Percentiles rank a stretch among this genome's conserved stretches.
Conservation (phyloP, 805 yeast species). For the Wickerhamiella hasegawae region DNA sequence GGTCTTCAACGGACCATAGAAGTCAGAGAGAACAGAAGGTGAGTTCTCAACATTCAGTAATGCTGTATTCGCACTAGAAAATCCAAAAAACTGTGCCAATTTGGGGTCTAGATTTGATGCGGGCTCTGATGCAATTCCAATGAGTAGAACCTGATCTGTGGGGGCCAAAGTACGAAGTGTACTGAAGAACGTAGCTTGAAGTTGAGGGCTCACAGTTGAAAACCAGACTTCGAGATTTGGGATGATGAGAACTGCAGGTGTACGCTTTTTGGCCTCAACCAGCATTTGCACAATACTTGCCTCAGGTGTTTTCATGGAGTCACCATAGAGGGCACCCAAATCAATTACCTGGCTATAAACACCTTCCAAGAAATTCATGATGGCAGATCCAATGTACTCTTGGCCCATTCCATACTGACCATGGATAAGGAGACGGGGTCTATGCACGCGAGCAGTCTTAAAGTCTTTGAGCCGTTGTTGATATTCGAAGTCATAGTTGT, state of each 20-base stretch:
- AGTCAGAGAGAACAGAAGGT: constrained; percentile 32
- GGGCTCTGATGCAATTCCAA: constrained; percentile 51
- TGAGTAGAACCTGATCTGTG: constrained; percentile 53
- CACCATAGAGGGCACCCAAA: constrained; percentile 58
- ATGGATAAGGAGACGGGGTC: constrained; percentile 62
- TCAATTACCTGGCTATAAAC: constrained; percentile 80
- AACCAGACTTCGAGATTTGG: constrained; percentile 75
- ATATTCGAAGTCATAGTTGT: constrained; percentile 36
- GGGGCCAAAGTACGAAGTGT: constrained; percentile 52
- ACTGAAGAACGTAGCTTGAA: constrained; percentile 55
- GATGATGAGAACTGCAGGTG: constrained; percentile 70
- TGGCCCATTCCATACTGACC: constrained; percentile 79
- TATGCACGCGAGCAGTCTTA: constrained; percentile 49
- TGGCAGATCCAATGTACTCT: constrained; percentile 66
- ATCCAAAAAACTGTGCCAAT: constrained; percentile 41
- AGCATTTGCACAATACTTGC: constrained; percentile 69
- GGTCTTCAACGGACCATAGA: constrained; percentile 35
- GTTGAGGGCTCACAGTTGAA: constrained; percentile 47
- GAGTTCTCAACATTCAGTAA: constrained; percentile 26
- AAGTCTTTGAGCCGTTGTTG: constrained; percentile 43
- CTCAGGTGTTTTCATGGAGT: constrained; percentile 68
- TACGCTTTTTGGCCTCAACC: constrained; percentile 75
- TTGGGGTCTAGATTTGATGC: constrained; percentile 30
- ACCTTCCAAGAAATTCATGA: constrained; percentile 72
- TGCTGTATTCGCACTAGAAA: constrained; percentile 27